A percentile compares a stretch with the other conserved stretches of the same genome.
Evolutionary conservation across 2,329 filamentous ascomycete genomes (phyloP).

Genomic region (Colletotrichum tropicale): DNA sequence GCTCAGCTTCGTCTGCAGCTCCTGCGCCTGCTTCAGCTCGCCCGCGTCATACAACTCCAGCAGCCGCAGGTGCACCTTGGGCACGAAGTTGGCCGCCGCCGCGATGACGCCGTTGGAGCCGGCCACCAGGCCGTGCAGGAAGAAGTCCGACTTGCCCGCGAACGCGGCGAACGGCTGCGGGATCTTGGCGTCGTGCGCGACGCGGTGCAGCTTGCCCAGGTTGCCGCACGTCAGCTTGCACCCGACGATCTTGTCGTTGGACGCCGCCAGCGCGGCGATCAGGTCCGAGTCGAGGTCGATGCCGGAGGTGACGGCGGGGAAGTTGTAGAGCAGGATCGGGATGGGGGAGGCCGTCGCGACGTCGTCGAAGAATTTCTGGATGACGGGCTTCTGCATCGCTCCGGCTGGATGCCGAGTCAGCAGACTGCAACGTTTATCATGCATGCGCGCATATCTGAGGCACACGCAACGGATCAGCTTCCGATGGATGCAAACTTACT

Average conservation of each 20-base stretch:
- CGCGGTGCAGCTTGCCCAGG: constrained; percentile 63
- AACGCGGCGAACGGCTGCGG: constrained; percentile 33
- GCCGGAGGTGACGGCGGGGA: constrained; percentile 71
- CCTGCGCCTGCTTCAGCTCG: constrained; percentile 35
- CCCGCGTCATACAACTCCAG: constrained; percentile 36
- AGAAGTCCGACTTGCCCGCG: constrained; percentile 46
- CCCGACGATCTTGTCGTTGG: constrained; percentile 62
- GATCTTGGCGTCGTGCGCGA: constrained; percentile 4
- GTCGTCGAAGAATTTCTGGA: constrained; percentile 64
- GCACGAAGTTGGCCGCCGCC: constrained; percentile 43
- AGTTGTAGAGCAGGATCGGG: constrained; percentile 71
- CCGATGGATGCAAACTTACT: constrained; percentile 31
- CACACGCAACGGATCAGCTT: constrained; percentile 53
- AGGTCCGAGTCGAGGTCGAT: constrained; percentile 70
- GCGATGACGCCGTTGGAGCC: constrained; percentile 46
- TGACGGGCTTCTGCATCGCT: constrained; percentile 60
- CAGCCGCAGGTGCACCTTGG: constrained; percentile 38
- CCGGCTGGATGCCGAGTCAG: constrained; percentile 38
- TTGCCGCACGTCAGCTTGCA: constrained; percentile 71
- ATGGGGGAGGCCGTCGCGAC: constrained; percentile 55
- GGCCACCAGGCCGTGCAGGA: constrained; percentile 42
- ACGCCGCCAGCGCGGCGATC: constrained; percentile 56
- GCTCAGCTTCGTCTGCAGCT: constrained; percentile 36
- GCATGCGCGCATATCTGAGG: neutral
- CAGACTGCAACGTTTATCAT: constrained; percentile 43